phyloP scores from a whole-genome alignment of 441 rosid species.

The Populus trichocarpa region DNA sequence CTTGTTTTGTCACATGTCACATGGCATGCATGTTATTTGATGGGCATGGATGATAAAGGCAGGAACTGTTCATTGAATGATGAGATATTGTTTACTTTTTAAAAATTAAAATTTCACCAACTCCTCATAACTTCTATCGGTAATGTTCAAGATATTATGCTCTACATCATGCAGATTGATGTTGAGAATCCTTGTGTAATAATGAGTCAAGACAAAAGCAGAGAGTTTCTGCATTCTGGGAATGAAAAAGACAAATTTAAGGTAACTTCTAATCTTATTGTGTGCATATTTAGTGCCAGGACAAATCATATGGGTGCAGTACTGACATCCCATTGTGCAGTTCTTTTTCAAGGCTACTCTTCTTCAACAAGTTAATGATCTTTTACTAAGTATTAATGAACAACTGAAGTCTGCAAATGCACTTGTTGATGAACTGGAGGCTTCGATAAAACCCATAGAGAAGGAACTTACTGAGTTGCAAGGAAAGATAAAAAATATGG shows the following conservation, averaged over 20 bases:
- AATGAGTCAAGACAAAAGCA: conserved; percentile 99
- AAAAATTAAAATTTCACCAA: not conserved
- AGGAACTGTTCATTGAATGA: not conserved
- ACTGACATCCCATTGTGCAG: conserved; percentile 45
- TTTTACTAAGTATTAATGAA: conserved; percentile 50
- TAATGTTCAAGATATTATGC: not conserved
- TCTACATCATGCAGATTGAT: conserved; percentile 58
- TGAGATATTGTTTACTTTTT: not conserved
- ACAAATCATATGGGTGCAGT: conserved; percentile 12
- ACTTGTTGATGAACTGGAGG: conserved; percentile 64
- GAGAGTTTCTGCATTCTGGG: conserved; percentile 96
- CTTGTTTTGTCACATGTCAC: not conserved
- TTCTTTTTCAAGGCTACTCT: conserved; percentile 94
- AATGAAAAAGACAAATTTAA: conserved; percentile 90
- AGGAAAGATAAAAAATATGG: conserved; percentile 75
- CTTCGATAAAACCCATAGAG: conserved; percentile 65
- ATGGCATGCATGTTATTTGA: not conserved
- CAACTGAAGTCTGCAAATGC: conserved; percentile 54
- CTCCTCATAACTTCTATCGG: not conserved
- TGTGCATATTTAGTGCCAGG: not conserved
- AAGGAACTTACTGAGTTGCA: conserved; percentile 65
- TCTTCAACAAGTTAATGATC: conserved; percentile 93
- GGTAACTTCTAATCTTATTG: conserved; percentile 37
- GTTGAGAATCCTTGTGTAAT: conserved; percentile 97
- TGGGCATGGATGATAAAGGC: not conserved